Evolutionary conservation across 306 rosid genomes (phyloP), one percentile per base, ranked within the genome.

Genomic region (Dalbergia cochinchinensis): DNA sequence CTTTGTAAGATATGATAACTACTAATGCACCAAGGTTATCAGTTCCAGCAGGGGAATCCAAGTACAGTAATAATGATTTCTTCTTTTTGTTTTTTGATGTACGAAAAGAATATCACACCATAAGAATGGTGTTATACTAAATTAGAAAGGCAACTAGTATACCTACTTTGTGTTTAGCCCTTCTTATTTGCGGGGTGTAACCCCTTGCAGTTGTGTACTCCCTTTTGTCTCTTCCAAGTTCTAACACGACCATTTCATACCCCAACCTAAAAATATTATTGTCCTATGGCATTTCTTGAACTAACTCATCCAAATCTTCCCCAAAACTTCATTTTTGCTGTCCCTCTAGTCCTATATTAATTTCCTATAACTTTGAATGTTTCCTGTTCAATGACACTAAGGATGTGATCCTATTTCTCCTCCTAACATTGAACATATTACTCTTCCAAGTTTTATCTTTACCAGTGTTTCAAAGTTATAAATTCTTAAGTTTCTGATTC

Each of bases 11-110:
- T 20, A 67, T 20, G 19, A 34, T 26, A 41, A 61, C 45, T 53
- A 34, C 16, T 39, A 69, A 45, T 62, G 77, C 19, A 51, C 58
- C 55, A 45, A 4, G 11, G 22, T 34, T 42, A 79, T 11, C 58
- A 57, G 74, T 69, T 34, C 44, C 1, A 45, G 72, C 35, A 57
- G 68, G 37, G 75, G 69, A 45, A 47, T 76, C 76, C 54, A 47
- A 63, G 54, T 22, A 69, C 26, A 19, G 65, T 59, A 65, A 13
- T 33, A 45, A 54, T 63, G 63, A 63, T 42, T 41, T 76, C 18
- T n/a, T 74, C 62, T 34, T 37, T 37, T 37, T 35, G 6, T 35
- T 74, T 50, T 60, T 8, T 55, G 42, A 33, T 37, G 20, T 34
- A 42, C 39, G 20, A 51, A 58, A 16, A 61, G 26, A 69, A 76